Evolutionary conservation across 352 stramenopile genomes (phyloP), one percentile per base, ranked within the genome.

Genomic region (Phytophthora aleatoria): DNA sequence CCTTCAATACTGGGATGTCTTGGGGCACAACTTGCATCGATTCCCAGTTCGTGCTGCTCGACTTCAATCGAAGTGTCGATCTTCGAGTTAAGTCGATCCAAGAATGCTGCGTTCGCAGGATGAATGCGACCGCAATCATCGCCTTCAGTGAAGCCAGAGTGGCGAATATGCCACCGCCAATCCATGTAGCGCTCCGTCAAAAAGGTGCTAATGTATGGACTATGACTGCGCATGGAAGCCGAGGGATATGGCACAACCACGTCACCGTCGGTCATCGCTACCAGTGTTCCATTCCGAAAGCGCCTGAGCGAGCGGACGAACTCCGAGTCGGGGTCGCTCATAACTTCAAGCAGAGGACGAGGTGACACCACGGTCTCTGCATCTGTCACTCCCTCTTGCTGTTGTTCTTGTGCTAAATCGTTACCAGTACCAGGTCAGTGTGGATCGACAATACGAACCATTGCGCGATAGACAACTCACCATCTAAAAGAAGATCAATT

Each of bases 261-360:
- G 38, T 94, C 85, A 27, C 85, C 85, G 24, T 94, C 83, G 10
- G 84, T 86, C 76, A 94, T 88, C 13, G 85, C 85, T 16, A 94
- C 68, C 28, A 92, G 63, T 12, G 84, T 92, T 42, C 84, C 83
- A 52, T 81, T 56, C 12, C 62, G 68, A 38, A 92, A 92, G 26
- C 64, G 68, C 16, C 75, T 77, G 10, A 92, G 66, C n/a, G 81
- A 81, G 5, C 58, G 60, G 3, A 90, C 43, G 61, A 84, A 92
- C 27, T 70, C 69, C 3, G 70, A 86, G 15, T 87, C 76, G 36
- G 69, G 71, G 2, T 82, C 74, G 56, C 76, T 88, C 83, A 94
- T 94, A 31, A 71, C 61, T 60, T 90, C 80, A 6, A 94, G 58
- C 31, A 92, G 24, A 0, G 83, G 76, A 0, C 71, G 69, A 39